Conservation (phyloP, 768 basidiomycete genomes). For the Leucocoprinus leucothites region DNA sequence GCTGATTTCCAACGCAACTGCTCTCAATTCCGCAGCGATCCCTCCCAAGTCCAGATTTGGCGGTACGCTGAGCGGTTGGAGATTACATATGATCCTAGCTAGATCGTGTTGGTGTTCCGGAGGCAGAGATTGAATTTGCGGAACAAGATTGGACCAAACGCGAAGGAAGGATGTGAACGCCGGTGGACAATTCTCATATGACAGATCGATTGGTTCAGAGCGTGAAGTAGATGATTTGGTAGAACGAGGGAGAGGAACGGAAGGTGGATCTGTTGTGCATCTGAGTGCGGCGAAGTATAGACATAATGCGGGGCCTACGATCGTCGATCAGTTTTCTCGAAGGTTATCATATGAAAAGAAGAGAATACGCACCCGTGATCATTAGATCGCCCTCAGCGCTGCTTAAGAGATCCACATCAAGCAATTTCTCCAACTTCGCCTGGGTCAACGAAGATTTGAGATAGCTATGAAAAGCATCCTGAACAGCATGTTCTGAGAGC, state of each 20-base stretch:
- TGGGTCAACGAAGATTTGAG: constrained; percentile 75
- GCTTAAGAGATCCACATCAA: constrained; percentile 70
- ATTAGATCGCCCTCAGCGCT: constrained; percentile 82
- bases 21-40: constrained; percentile 78
- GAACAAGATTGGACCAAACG: constrained; percentile 70
- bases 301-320: constrained; percentile 71
- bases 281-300: constrained; percentile 83
- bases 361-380: constrained; percentile 66
- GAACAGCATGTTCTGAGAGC: constrained; percentile 52
- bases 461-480: constrained; percentile 80
- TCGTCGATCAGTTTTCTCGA: neutral
- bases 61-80: constrained; percentile 44
- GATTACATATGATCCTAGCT: constrained; percentile 73
- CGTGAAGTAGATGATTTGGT: constrained; percentile 31
- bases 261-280: constrained; percentile 72
- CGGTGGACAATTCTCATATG: constrained; percentile 65
- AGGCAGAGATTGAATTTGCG: constrained; percentile 55
- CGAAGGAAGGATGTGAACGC: constrained; percentile 65
- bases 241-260: constrained; percentile 70
- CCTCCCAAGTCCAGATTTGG: constrained; percentile 43
- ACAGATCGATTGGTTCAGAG: constrained; percentile 52
- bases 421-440: constrained; percentile 71
- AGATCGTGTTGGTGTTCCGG: constrained; percentile 79
- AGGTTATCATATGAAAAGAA: neutral
- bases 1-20: constrained; percentile 84